Conservation (phyloP, 441 rosid genomes). For the Euphorbia schlechtendalii region DNA sequence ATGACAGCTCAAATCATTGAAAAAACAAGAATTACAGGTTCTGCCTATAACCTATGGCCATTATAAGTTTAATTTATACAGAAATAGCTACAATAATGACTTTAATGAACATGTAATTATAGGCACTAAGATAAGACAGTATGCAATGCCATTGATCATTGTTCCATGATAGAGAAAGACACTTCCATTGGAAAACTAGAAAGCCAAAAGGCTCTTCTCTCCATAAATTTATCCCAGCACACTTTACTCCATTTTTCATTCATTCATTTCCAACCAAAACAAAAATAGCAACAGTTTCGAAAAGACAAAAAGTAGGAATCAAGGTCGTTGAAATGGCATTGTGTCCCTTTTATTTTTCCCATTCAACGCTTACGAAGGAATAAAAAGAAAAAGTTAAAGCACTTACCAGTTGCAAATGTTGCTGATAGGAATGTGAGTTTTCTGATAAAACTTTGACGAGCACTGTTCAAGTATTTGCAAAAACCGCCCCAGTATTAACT, state of each 20-base stretch:
- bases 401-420: slow-evolving; percentile 24
- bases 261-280: neutral
- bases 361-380: slow-evolving; percentile 20
- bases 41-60: slow-evolving; percentile 3
- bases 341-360: slow-evolving; percentile 10
- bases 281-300: neutral
- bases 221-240: slow-evolving; percentile 20
- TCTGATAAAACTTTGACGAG: slow-evolving; percentile 7
- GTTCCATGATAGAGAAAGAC: slow-evolving; percentile 48
- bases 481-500: slow-evolving; percentile 22
- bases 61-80: slow-evolving; percentile 1
- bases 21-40: neutral
- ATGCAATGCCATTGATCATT: slow-evolving; percentile 21
- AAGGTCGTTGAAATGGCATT: neutral
- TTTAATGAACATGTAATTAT: slow-evolving; percentile 2
- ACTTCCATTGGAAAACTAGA: slow-evolving; percentile 54
- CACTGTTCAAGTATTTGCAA: no score
- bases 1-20: slow-evolving; percentile 23
- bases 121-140: slow-evolving; percentile 11
- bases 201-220: slow-evolving; percentile 29
- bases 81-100: neutral
- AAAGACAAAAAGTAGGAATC: neutral
- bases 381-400: slow-evolving; percentile 11
- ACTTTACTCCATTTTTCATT: neutral
- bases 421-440: slow-evolving; percentile 25